Evolutionary conservation across 768 basidiomycete genomes (phyloP), one percentile per base, ranked within the genome.

Genomic region (Lactarius vividus): DNA sequence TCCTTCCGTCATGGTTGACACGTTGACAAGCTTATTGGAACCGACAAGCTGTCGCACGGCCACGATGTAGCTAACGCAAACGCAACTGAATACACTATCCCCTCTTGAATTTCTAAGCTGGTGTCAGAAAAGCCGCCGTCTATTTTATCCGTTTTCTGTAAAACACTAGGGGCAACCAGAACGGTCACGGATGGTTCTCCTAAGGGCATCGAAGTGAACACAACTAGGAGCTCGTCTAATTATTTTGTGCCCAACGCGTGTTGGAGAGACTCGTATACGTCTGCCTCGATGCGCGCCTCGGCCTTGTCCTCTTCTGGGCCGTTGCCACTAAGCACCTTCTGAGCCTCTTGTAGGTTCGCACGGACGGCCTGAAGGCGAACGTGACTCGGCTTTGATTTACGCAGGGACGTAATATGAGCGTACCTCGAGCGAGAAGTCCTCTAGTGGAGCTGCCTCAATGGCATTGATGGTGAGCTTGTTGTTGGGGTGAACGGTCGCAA

Each of bases 381-480:
- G 33, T 18, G 37, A 26, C 61, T 67, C 20, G n/a, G 63, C 31
- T 18, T 55, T 52, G 31, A 33, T 8, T 26, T n/a, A 4, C 7
- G 18, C 28, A 65, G 54, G 57, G 18, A 28, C n/a, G 40, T n/a
- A 40, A 26, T 31, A 42, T 61, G 29, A 44, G 74, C 83, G 63
- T 70, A 96, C 96, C 84, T 98, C 97, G 26, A 83, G 72, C 0
- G 96, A 96, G 81, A 98, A 96, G 46, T 87, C 82, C 63, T 96
- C 94, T 44, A 98, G 80, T 26, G 94, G 88, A 64, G 95, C 96
- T 66, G 92, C 97, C 82, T 99, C 97, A 55, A 99, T 88, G 65
- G 90, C 94, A 79, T 98, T 99, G 76, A 99, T 91, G 46, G 97
- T 98, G 67, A 98, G 81, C 71, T 85, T 88, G 84, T 98, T 99